Evolutionary conservation across 2,329 filamentous ascomycete genomes (phyloP).

Genomic region (Exophiala xenobiotica): DNA sequence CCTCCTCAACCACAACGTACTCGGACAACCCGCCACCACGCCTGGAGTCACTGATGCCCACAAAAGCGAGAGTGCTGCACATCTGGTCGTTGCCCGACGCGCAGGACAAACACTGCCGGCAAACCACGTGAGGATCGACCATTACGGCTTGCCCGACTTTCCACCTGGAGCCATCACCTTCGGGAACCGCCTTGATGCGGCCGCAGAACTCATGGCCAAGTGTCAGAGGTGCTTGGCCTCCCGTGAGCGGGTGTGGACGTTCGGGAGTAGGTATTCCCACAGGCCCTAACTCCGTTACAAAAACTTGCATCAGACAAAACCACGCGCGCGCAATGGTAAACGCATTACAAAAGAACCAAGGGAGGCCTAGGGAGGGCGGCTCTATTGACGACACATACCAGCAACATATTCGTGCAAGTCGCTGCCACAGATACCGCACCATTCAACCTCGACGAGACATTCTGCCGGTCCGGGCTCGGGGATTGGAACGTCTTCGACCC

Average conservation of each 20-base stretch:
- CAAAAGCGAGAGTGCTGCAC: constrained; percentile 16
- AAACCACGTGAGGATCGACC: constrained; percentile 19
- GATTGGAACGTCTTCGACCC: constrained; percentile 42
- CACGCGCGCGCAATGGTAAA: too few species aligned
- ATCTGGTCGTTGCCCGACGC: constrained; percentile 24
- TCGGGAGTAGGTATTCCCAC: constrained; percentile 44
- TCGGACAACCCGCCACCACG: constrained; percentile 23
- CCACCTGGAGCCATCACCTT: constrained; percentile 13
- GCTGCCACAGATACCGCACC: constrained; percentile 31
- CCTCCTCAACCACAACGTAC: constrained; percentile 15
- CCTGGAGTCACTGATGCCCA: constrained; percentile 36
- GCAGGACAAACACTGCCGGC: constrained; percentile 16
- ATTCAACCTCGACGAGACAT: constrained; percentile 37
- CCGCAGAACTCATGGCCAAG: constrained; percentile 56
- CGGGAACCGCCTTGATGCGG: constrained; percentile 36
- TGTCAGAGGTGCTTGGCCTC: constrained; percentile 50
- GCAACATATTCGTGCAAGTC: constrained; percentile 47
- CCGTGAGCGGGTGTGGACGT: constrained; percentile 53
- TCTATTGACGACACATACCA: constrained; percentile 36
- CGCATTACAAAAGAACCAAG: background rate
- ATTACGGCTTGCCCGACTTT: constrained; percentile 21
- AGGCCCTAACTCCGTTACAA: constrained; percentile 38
- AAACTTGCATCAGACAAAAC: too few species aligned
- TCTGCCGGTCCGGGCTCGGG: constrained; percentile 39
- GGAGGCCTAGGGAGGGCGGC: constrained; percentile 40